phyloP scores from a whole-genome alignment of 495 filamentous ascomycete species.

The Rostrohypoxylon terebratum region DNA sequence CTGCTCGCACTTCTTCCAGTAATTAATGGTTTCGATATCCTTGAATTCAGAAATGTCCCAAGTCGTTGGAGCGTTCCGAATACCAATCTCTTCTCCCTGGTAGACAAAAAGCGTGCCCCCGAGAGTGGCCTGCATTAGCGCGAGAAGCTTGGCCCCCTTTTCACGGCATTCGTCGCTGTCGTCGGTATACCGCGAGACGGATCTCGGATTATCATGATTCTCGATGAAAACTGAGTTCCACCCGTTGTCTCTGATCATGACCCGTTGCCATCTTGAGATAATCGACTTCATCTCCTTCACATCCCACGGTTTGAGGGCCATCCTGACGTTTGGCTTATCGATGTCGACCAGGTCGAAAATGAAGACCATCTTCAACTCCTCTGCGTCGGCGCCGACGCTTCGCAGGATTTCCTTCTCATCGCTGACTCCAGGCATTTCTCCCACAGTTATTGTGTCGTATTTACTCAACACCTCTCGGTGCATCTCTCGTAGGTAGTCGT shows the following conservation, averaged over 20 bases:
- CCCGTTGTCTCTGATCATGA: slow-evolving; percentile 68
- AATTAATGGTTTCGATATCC: slow-evolving; percentile 72
- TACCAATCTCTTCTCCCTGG: slow-evolving; percentile 77
- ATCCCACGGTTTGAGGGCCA: slow-evolving; percentile 63
- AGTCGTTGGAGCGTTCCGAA: slow-evolving; percentile 67
- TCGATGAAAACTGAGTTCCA: slow-evolving; percentile 75
- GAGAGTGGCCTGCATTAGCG: slow-evolving; percentile 65
- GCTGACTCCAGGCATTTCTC: slow-evolving; percentile 71
- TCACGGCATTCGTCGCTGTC: slow-evolving; percentile 57
- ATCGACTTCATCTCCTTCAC: slow-evolving; percentile 66
- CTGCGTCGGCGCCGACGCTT: slow-evolving; percentile 63
- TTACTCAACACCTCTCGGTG: slow-evolving; percentile 63
- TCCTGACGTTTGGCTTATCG: slow-evolving; percentile 56
- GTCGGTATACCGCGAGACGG: slow-evolving; percentile 65
- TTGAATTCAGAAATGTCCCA: slow-evolving; percentile 74
- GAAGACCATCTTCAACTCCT: slow-evolving; percentile 75
- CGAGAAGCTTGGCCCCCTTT: slow-evolving; percentile 69
- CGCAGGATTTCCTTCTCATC: slow-evolving; percentile 64
- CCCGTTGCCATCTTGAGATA: slow-evolving; percentile 68
- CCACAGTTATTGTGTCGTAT: slow-evolving; percentile 72
- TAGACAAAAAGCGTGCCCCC: slow-evolving; percentile 74
- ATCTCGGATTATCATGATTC: slow-evolving; percentile 72
- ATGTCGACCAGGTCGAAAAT: slow-evolving; percentile 69
- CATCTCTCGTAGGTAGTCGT: slow-evolving; percentile 69
- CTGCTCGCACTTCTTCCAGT: slow-evolving; percentile 61